A percentile compares a stretch with the other conserved stretches of the same genome.
Evolutionary conservation across 1,139 yeast species (phyloP).

Genomic region (Chernovozyma aurita): DNA sequence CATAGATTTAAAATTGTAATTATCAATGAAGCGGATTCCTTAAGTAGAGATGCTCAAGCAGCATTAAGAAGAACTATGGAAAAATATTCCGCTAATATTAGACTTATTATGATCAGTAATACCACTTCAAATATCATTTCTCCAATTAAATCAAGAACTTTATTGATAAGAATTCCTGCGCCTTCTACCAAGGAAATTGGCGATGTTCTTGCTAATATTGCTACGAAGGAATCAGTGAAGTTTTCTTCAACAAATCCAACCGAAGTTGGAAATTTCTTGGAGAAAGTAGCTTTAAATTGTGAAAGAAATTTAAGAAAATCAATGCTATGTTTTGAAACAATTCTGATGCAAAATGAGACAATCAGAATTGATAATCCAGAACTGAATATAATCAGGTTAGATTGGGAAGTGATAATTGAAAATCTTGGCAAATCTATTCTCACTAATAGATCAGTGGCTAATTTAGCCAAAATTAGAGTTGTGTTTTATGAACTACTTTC

Average conservation of each 20-base stretch:
- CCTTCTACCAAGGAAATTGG: constrained; percentile 62
- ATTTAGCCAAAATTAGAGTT: constrained; percentile 68
- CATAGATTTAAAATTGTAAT: constrained; percentile 89
- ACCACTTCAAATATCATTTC: constrained; percentile 88
- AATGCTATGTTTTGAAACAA: constrained; percentile 75
- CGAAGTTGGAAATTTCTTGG: constrained; percentile 39
- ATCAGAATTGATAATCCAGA: constrained; percentile 30
- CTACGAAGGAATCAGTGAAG: constrained; percentile 51
- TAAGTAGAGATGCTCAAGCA: constrained; percentile 95
- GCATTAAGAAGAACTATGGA: constrained; percentile 98
- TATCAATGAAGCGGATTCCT: constrained; percentile 89
- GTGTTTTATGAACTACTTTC: constrained; percentile 79
- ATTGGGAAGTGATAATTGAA: constrained; percentile 80
- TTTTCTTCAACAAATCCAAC: constrained; percentile 31
- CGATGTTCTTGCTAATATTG: constrained; percentile 49
- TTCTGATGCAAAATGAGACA: constrained; percentile 68
- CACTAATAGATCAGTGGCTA: constrained; percentile 63
- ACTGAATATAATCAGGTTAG: constrained; percentile 47
- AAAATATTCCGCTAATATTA: constrained; percentile 82
- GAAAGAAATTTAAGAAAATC: constrained; percentile 77
- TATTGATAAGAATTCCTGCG: constrained; percentile 80
- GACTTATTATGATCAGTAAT: constrained; percentile 81
- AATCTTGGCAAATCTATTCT: constrained; percentile 59
- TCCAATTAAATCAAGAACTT: constrained; percentile 91
- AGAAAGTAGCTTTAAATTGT: constrained; percentile 50